These are phyloP conservation scores for Violaceomyces palustris DNA, from an alignment of 1,284 basidiomycete species.

Conservation along the genomic window DNA sequence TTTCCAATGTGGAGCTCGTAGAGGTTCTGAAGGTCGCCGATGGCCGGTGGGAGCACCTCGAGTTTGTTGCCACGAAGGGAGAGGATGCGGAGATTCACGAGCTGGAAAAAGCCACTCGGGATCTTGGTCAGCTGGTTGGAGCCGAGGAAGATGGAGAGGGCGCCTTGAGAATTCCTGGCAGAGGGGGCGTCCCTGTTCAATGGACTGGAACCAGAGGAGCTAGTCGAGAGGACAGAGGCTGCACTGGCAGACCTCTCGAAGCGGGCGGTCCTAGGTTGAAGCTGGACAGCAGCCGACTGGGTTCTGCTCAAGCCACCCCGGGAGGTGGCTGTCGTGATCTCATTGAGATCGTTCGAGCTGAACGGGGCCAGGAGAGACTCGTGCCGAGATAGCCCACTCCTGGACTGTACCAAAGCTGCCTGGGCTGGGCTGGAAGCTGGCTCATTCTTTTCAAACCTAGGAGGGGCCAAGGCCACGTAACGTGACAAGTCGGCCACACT, in stretches of 20 bases:
- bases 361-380: conserved; percentile 26
- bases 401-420: conserved; percentile 19
- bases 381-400: conserved; percentile 22
- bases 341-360: conserved; percentile 20
- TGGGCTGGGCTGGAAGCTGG: no score
- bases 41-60: conserved; percentile 39
- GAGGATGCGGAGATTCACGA: conserved; percentile 45
- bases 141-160: conserved; percentile 25
- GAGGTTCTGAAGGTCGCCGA: conserved; percentile 41
- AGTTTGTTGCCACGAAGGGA: conserved; percentile 47
- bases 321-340: no score
- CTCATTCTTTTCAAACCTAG: conserved; percentile 15
- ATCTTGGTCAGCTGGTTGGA: conserved; percentile 38
- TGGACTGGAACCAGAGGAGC: conserved; percentile 16
- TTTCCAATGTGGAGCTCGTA: conserved; percentile 43
- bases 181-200: conserved; percentile 21
- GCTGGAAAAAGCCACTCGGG: conserved; percentile 46
- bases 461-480: conserved; percentile 23
- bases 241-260: conserved; percentile 20
- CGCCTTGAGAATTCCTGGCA: no score
- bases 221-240: conserved; percentile 11
- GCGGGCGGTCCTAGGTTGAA: conserved; percentile 10
- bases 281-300: conserved; percentile 25
- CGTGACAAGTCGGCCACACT: conserved; percentile 25
- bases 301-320: no score